Evolutionary conservation across 2,329 filamentous ascomycete genomes (phyloP), one percentile per base, ranked within the genome.

Genomic region (Stachybotrys elegans): DNA sequence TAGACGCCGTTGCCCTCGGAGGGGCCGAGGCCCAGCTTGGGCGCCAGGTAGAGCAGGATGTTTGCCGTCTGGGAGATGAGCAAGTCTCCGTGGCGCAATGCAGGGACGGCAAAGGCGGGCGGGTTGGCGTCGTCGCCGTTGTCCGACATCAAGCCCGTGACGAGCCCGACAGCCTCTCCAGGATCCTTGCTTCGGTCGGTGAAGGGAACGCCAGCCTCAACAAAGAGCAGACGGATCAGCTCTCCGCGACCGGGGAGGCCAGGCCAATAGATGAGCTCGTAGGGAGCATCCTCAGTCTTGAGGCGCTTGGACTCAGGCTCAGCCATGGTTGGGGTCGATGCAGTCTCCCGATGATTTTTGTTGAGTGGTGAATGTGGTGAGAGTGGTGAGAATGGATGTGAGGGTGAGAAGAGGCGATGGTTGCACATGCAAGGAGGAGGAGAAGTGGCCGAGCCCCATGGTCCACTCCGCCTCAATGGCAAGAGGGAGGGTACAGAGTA

Each of bases 231-330:
- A 19, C 87, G 85, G 57, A 90, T 68, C 60, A 81, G 79, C 59
- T 92, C 87, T 48, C 81, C 87, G 40, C 87, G 83, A 32, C 87
- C 87, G 25, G 87, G 87, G 21, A 88, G 67, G 16, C 63, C 64
- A 16, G 84, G 83, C 78, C 84, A 87, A 73, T 90, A 90, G 58
- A 87, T 70, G 45, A 87, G 75, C 51, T 83, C 71, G 59, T 84
- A 86, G 1, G 72, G 67, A 43, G 66, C 60, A 39, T 72, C 68
- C 48, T 75, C 70, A 14, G 57, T 56, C 22, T 58, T 64, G 42
- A 54, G 41, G n/a, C 58, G 56, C 44, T 63, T 63, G 8, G 53
- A 34, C 7, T 52, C 51, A 4, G 54, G 48, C 16, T 53, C 32
- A 22, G 55, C 48, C 57, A 58, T 55, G 12, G 34, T 39, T 8